Evolutionary conservation across 169 alveolate species (phyloP).

Genomic region (Eimeria tenella): DNA sequence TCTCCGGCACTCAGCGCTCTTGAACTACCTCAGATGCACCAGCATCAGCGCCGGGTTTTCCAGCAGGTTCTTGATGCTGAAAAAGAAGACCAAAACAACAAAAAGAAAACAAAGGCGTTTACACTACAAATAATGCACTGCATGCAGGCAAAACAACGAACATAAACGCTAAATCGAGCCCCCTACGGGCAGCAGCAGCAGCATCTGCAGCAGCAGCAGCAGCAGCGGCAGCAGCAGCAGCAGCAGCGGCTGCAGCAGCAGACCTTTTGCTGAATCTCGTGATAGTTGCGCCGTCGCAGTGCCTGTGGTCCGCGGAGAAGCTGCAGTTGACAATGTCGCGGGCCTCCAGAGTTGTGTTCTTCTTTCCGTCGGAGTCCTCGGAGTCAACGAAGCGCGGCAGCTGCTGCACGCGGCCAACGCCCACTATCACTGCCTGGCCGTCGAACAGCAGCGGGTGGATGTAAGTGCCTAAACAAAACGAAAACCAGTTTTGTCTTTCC

Average conservation of each 20-base stretch:
- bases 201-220: not conserved
- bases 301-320: slow-evolving; percentile 96
- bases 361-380: slow-evolving; percentile 1
- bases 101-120: not conserved
- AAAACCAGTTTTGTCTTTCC: not conserved
- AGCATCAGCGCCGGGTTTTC: slow-evolving; percentile 78
- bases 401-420: slow-evolving; percentile 88
- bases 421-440: slow-evolving; percentile 95
- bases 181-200: no score
- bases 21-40: slow-evolving; percentile 43
- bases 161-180: not conserved
- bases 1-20: no score
- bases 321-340: slow-evolving; percentile 85
- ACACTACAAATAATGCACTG: not conserved
- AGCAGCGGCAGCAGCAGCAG: not conserved
- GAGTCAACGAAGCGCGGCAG: slow-evolving; percentile 82
- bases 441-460: slow-evolving; percentile 94
- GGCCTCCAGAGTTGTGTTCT: slow-evolving; percentile 69
- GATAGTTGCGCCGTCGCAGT: slow-evolving; percentile 94
- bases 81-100: not conserved
- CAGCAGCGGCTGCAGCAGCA: not conserved
- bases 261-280: slow-evolving; percentile 74
- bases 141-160: not conserved
- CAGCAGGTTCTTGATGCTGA: slow-evolving; percentile 70
- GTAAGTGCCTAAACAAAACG: slow-evolving; percentile 89